These are phyloP conservation scores for Pseudogymnoascus sp. DNA, from an alignment of 2,329 filamentous ascomycete genomes.

Conservation along the genomic window DNA sequence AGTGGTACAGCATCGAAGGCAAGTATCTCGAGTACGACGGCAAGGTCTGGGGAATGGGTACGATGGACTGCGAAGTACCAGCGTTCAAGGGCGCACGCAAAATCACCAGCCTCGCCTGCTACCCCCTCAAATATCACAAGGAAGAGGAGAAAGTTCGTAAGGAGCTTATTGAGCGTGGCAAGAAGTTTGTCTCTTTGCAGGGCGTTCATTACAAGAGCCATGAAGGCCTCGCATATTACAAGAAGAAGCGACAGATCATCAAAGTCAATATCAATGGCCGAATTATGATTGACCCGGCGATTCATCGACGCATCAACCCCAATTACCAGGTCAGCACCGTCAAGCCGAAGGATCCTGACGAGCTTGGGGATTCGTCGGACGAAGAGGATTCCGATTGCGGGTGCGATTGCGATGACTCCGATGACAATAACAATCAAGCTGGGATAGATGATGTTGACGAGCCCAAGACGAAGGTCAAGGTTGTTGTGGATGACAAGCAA, in stretches of 20 bases:
- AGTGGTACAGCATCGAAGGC: conserved; percentile 70
- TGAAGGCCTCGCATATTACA: conserved; percentile 77
- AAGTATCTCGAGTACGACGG: conserved; percentile 82
- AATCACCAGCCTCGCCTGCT: conserved; percentile 69
- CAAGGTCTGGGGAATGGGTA: conserved; percentile 72
- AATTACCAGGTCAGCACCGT: conserved; percentile 75
- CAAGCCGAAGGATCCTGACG: conserved; percentile 60
- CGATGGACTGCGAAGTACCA: conserved; percentile 58
- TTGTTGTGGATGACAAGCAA: conserved; percentile 39
- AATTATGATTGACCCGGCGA: conserved; percentile 78
- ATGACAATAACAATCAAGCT: conserved; percentile 30
- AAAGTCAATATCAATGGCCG: conserved; percentile 82
- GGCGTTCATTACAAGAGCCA: conserved; percentile 78
- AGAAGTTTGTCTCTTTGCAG: conserved; percentile 72
- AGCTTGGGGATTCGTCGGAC: conserved; percentile 41
- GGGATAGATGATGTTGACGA: conserved; percentile 21
- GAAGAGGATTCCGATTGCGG: conserved; percentile 38
- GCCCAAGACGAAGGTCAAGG: conserved; percentile 29
- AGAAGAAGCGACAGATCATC: conserved; percentile 64
- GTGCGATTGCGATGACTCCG: conserved; percentile 33
- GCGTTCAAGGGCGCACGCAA: conserved; percentile 74
- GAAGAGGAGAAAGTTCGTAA: conserved; percentile 56
- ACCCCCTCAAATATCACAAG: conserved; percentile 73
- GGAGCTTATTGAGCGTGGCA: conserved; percentile 69
- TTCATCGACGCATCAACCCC: conserved; percentile 75